Base-by-base conservation (phyloP, 2,329 filamentous ascomycete species). In the Blumeriella jaapii region DNA sequence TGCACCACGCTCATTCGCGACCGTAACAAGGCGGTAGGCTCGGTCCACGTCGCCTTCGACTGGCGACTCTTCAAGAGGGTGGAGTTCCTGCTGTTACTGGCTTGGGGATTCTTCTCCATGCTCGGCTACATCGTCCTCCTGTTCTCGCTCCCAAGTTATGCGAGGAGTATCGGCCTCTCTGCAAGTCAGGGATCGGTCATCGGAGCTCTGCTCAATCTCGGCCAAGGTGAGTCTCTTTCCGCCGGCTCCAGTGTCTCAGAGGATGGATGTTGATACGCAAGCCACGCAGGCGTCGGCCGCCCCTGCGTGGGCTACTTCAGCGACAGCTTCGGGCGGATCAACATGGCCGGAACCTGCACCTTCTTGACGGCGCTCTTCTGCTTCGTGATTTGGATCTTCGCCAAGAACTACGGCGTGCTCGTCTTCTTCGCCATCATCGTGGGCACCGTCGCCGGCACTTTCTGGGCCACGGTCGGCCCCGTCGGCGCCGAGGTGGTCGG, bases 61-160 rank as follows among this genome's bases (percentile, higher is more conserved):
- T 60, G 67, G 24, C 57, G 55, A 3, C 63, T 87, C 1, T 72
- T 87, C 54, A 69, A 61, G 44, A 63, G 68, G 3, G 50, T 61
- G 0, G 72, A 83, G 50, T 85, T 79, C 45, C 54, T 76, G 16
- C 60, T 85, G 2, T 62, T 83, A 9, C 56, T 83, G 23, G 64
- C 59, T 2, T 91, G 77, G 63, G 77, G 78, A 6, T 74, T 76
- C 56, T 75, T 87, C 44, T 76, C 69, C 40, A 73, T 87, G 59
- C 60, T 89, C 10, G 80, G 69, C 4, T 89, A 89, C 49, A 67
- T 82, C 16, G 78, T 84, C 4, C 65, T 86, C n/a, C 67, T 86
- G 28, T 89, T 86, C 57, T 80, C 74, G 8, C 60, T 87, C 29
- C 75, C 82, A 10, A 82, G 78, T 53, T 89, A 85, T 51, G 78